phyloP scores from a whole-genome alignment of 1,284 basidiomycete genomes.

The Pisolithus thermaeus region DNA sequence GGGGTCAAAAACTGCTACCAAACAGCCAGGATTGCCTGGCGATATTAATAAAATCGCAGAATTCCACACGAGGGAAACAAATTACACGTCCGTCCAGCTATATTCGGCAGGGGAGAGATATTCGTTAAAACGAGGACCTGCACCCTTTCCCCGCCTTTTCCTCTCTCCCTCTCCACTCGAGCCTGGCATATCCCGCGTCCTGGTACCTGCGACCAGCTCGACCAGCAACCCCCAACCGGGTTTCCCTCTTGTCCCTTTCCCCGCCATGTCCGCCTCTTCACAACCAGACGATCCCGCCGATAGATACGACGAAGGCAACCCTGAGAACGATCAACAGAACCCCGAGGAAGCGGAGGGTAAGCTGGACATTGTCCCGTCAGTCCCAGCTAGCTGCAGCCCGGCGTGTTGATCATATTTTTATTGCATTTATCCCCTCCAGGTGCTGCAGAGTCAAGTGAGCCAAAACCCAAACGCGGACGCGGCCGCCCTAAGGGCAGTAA shows the following conservation, averaged over 20 bases:
- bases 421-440: constrained; percentile 16
- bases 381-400: constrained; percentile 5
- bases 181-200: constrained; percentile 19
- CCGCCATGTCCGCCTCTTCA: constrained; percentile 41
- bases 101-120: constrained; percentile 58
- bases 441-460: constrained; percentile 20
- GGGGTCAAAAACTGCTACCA: constrained; percentile 19
- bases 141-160: constrained; percentile 56
- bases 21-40: constrained; percentile 43
- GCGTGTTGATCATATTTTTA: constrained; percentile 16
- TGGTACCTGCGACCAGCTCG: constrained; percentile 13
- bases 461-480: constrained; percentile 59
- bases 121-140: constrained; percentile 67
- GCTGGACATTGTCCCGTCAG: constrained; percentile 9
- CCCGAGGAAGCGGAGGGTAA: constrained; percentile 33
- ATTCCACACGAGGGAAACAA: constrained; percentile 50
- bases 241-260: constrained; percentile 19
- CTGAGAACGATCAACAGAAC: constrained; percentile 32
- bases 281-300: constrained; percentile 35
- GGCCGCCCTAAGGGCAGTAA: constrained; percentile 78
- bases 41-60: constrained; percentile 50
- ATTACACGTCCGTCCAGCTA: constrained; percentile 48
- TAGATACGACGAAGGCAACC: constrained; percentile 40
- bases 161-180: constrained; percentile 39
- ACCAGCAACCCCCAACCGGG: constrained; percentile 18